Evolutionary conservation across 2,329 filamentous ascomycete species (phyloP).

Genomic region (Dryadomyces quercus-mongolicae): DNA sequence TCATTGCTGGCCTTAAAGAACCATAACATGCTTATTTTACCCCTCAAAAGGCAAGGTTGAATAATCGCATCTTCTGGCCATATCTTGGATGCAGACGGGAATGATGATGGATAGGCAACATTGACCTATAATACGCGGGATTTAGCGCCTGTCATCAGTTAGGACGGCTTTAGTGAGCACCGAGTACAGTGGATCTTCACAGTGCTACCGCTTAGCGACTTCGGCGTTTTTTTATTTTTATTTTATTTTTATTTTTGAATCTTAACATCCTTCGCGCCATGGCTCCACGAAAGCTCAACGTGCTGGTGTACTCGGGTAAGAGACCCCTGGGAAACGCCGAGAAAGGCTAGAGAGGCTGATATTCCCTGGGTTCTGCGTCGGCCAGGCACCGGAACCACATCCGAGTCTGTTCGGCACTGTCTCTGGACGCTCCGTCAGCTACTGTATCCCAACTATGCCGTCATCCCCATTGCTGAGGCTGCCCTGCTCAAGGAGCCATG

Average conservation of each 20-base stretch:
- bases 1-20: no score
- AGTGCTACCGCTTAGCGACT: background rate
- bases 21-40: no score
- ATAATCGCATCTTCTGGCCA: no score
- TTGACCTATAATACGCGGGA: no score
- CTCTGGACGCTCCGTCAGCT: slow-evolving; percentile 76
- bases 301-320: slow-evolving; percentile 84
- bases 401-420: slow-evolving; percentile 82
- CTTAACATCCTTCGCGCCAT: slow-evolving; percentile 27
- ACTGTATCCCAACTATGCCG: slow-evolving; percentile 82
- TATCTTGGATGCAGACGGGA: no score
- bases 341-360: background rate
- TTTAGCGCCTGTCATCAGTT: no score
- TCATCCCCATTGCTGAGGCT: slow-evolving; percentile 69
- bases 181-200: no score
- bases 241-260: background rate
- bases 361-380: no score
- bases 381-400: slow-evolving; percentile 75
- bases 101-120: no score
- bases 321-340: background rate
- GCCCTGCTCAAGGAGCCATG: slow-evolving; percentile 85
- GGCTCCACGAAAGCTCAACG: slow-evolving; percentile 65
- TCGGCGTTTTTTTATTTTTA: no score
- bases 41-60: no score
- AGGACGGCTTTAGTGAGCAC: no score